phyloP scores from a whole-genome alignment of 129 eudicot genomes.

The Helichrysum umbraculigerum region DNA sequence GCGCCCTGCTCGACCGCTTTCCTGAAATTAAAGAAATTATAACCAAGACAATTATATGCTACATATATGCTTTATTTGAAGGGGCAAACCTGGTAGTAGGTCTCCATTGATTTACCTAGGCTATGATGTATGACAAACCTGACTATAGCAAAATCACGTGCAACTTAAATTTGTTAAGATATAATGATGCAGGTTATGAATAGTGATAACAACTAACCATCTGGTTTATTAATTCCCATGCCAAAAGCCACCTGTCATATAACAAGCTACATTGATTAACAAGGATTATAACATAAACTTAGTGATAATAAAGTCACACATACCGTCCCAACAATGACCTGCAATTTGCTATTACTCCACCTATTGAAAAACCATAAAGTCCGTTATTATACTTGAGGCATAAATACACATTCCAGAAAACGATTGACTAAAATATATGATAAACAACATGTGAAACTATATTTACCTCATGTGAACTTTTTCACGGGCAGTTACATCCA shows the following conservation, averaged over 20 bases:
- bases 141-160: slow-evolving; percentile 59
- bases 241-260: slow-evolving; percentile 91
- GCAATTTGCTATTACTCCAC: slow-evolving; percentile 93
- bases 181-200: slow-evolving; percentile 6
- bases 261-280: slow-evolving; percentile 10
- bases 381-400: not conserved
- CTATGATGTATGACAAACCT: slow-evolving; percentile 99
- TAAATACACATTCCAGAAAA: not conserved
- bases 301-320: slow-evolving; percentile 14
- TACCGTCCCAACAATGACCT: slow-evolving; percentile 99
- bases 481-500: slow-evolving; percentile 88
- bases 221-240: slow-evolving; percentile 99
- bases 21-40: slow-evolving; percentile 50
- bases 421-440: slow-evolving; percentile 1
- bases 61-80: slow-evolving; percentile 6
- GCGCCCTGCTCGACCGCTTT: slow-evolving; percentile 98
- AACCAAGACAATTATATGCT: slow-evolving; percentile 15
- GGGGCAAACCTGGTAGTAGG: slow-evolving; percentile 83
- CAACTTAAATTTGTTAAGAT: slow-evolving; percentile 9
- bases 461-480: slow-evolving; percentile 78
- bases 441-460: slow-evolving; percentile 5
- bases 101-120: slow-evolving; percentile 99
- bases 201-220: slow-evolving; percentile 56
- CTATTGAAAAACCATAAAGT: slow-evolving; percentile 35
- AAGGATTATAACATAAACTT: not conserved